These are phyloP conservation scores for Verticillium isaacii DNA, from an alignment of 2,329 filamentous ascomycete genomes.

Conservation along the genomic window DNA sequence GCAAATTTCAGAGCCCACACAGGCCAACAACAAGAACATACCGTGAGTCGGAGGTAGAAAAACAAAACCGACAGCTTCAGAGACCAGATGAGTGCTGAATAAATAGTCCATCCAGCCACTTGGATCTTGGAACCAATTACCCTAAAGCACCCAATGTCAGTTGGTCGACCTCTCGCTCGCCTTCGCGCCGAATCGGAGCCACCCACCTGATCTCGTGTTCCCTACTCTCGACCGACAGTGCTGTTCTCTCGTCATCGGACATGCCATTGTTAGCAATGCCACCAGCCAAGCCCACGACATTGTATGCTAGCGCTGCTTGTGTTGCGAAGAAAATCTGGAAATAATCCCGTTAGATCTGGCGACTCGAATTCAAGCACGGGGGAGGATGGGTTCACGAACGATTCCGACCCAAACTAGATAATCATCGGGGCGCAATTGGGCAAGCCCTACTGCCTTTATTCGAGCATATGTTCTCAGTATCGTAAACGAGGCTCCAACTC, in stretches of 20 bases:
- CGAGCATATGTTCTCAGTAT: slow-evolving; percentile 23
- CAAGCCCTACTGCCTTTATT: slow-evolving; percentile 16
- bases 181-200: background rate
- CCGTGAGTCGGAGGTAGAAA: slow-evolving; percentile 34
- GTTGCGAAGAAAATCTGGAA: background rate
- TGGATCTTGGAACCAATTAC: slow-evolving; percentile 49
- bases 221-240: slow-evolving; percentile 34
- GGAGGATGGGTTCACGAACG: background rate
- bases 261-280: slow-evolving; percentile 55
- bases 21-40: background rate
- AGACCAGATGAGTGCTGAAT: slow-evolving; percentile 45
- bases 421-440: slow-evolving; percentile 21
- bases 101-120: slow-evolving; percentile 48
- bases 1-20: background rate
- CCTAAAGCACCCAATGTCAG: slow-evolving; percentile 23
- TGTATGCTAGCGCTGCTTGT: slow-evolving; percentile 39
- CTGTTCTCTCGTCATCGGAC: slow-evolving; percentile 41
- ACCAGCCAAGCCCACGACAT: slow-evolving; percentile 39
- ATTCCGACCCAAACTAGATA: slow-evolving; percentile 20
- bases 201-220: slow-evolving; percentile 37
- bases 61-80: slow-evolving; percentile 49
- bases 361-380: background rate
- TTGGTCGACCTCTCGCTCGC: background rate
- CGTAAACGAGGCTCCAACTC: slow-evolving; percentile 18
- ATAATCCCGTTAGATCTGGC: background rate